These are phyloP conservation scores for Aspergillus homomorphus DNA, from an alignment of 495 filamentous ascomycete species.

Conservation along the genomic window DNA sequence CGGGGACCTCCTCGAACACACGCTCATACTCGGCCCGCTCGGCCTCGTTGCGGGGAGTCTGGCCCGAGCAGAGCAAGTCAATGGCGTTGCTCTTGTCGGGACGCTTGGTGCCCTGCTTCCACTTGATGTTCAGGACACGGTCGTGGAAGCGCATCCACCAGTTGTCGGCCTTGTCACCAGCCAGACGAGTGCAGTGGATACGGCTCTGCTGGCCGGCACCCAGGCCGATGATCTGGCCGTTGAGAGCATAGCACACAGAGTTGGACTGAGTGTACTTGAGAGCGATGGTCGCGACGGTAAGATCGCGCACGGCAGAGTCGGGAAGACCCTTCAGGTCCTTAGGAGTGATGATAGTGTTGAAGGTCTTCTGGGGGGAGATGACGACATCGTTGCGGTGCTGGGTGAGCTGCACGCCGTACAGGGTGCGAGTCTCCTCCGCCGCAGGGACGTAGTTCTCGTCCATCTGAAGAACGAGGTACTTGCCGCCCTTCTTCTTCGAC, in stretches of 20 bases:
- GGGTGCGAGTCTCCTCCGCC: constrained; percentile 71
- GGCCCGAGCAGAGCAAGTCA: constrained; percentile 85
- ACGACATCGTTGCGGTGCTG: constrained; percentile 90
- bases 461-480: constrained; percentile 94
- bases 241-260: constrained; percentile 95
- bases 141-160: constrained; percentile 99
- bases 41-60: constrained; percentile 70
- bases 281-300: constrained; percentile 93
- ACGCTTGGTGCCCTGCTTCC: constrained; percentile 94
- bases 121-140: constrained; percentile 80
- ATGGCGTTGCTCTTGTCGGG: constrained; percentile 98
- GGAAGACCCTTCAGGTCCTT: constrained; percentile 71
- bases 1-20: constrained; percentile 88
- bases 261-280: constrained; percentile 98
- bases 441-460: constrained; percentile 80
- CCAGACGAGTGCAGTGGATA: constrained; percentile 96
- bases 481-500: constrained; percentile 97
- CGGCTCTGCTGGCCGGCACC: constrained; percentile 95
- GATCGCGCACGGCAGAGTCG: constrained; percentile 78
- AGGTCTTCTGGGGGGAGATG: constrained; percentile 78
- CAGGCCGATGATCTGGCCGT: constrained; percentile 90
- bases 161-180: constrained; percentile 98
- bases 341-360: constrained; percentile 77
- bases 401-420: constrained; percentile 80
- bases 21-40: constrained; percentile 85